Percentiles rank a stretch among this genome's conserved stretches.
phyloP scores from a whole-genome alignment of 495 filamentous ascomycete genomes.

The Eremomyces bilateralis region DNA sequence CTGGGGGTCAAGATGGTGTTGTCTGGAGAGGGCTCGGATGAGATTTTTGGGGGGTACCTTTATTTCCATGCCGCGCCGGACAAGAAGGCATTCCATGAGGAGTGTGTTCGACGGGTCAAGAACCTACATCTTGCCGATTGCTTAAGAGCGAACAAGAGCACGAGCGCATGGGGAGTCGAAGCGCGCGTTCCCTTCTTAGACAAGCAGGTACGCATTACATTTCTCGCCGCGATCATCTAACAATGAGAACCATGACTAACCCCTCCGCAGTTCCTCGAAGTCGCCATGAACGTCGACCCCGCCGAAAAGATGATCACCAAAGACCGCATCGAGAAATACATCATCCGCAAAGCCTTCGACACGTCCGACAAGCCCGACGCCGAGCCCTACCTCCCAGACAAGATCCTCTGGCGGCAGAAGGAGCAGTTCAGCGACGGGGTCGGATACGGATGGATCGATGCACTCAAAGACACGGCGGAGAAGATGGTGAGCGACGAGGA shows the following conservation, averaged over 20 bases:
- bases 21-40: constrained; percentile 86
- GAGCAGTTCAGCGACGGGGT: constrained; percentile 98
- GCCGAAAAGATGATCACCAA: constrained; percentile 84
- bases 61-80: constrained; percentile 92
- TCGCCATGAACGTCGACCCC: constrained; percentile 80
- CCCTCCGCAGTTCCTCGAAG: constrained; percentile 56
- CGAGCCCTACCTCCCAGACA: constrained; percentile 69
- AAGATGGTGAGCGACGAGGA: constrained; percentile 79
- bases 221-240: too few species aligned
- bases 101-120: constrained; percentile 81
- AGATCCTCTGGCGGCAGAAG: constrained; percentile 97
- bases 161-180: constrained; percentile 95
- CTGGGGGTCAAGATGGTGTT: constrained; percentile 99
- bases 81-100: constrained; percentile 78
- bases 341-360: constrained; percentile 92
- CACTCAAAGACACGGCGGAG: constrained; percentile 82
- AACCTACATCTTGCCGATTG: constrained; percentile 91
- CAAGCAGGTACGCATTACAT: constrained; percentile 55
- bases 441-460: constrained; percentile 98
- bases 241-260: neutral
- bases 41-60: constrained; percentile 95
- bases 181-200: constrained; percentile 96
- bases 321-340: constrained; percentile 89
- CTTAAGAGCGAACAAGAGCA: constrained; percentile 95
- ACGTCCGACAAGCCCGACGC: constrained; percentile 60